These are phyloP conservation scores for Pseudogymnoascus sp. DNA, from an alignment of 2,329 filamentous ascomycete genomes.

Conservation along the genomic window DNA sequence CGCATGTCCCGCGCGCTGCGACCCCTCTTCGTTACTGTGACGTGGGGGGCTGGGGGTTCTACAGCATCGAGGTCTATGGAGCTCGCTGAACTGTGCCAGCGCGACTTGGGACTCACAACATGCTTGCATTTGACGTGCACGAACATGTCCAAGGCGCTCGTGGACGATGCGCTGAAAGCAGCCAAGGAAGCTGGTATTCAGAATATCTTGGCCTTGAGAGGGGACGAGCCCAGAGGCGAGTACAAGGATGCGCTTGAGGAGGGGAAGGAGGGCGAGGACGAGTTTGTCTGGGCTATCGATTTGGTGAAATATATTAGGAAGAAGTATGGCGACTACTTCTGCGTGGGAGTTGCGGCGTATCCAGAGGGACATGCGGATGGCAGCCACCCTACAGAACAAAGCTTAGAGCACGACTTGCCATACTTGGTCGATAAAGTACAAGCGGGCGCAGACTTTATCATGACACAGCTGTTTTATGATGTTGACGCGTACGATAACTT, in stretches of 20 bases:
- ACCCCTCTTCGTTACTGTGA: conserved; percentile 93
- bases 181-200: conserved; percentile 85
- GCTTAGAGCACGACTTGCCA: conserved; percentile 73
- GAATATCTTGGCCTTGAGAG: conserved; percentile 87
- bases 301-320: conserved; percentile 83
- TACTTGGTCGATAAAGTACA: conserved; percentile 85
- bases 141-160: conserved; percentile 82
- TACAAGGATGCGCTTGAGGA: conserved; percentile 63
- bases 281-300: conserved; percentile 85
- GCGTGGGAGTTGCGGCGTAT: conserved; percentile 88
- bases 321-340: conserved; percentile 89
- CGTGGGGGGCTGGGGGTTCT: conserved; percentile 93
- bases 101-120: conserved; percentile 85
- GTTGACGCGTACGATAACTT: conserved; percentile 74
- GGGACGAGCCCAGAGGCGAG: conserved; percentile 86
- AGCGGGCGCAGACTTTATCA: conserved; percentile 93
- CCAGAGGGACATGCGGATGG: conserved; percentile 94
- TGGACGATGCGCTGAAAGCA: conserved; percentile 85
- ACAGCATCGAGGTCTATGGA: conserved; percentile 88
- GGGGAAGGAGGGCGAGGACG: conserved; percentile 54
- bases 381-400: conserved; percentile 66
- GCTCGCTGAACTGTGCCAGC: conserved; percentile 89
- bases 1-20: conserved; percentile 90
- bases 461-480: conserved; percentile 98
- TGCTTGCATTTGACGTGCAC: conserved; percentile 96